Evolutionary conservation across 192 early-diverging fungal genomes (phyloP), one percentile per base, ranked within the genome.

Genomic region (Funneliformis mosseae): DNA sequence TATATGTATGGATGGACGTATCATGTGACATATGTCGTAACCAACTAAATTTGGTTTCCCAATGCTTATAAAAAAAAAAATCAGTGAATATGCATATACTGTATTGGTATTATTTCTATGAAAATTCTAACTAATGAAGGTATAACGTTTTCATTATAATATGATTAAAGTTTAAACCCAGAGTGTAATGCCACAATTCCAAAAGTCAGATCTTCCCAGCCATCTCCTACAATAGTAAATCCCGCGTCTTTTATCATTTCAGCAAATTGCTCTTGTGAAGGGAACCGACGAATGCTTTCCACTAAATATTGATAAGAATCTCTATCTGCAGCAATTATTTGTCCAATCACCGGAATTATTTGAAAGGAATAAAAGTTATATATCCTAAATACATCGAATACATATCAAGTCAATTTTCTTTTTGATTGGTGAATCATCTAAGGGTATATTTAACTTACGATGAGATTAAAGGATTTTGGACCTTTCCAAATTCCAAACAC

Each of bases 271-370:
- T 90, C 87, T 87, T 98, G 98, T 18, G 91, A 79, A 59, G 95
- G 96, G 89, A 99, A 99, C 84, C 92, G 92, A 80, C 95, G 92
- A 78, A 99, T 99, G 74, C 92, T 94, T 83, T 99, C 98, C 25
- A 99, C 98, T 18, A 99, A 87, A 84, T 99, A 99, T 87, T 98
- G 94, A 84, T 99, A 99, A 27, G 95, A 97, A 33, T 92, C 90
- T 39, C 92, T 90, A 84, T 99, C 97, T 50, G 91, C 88, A 23
- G 97, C 97, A 69, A 99, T 90, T 42, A 94, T 68, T 83, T 95
- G 93, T 28, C 97, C 97, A 39, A 99, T 80, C 21, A 85, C 83
- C 0, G 98, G 98, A 79, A 99, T 98, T 27, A 98, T 91, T 73
- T 98, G 87, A 82, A 99, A 99, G 18, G 95, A 97, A 81, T 97